phyloP scores from a whole-genome alignment of 1,284 basidiomycete genomes.

The Bondarzewia mesenterica region DNA sequence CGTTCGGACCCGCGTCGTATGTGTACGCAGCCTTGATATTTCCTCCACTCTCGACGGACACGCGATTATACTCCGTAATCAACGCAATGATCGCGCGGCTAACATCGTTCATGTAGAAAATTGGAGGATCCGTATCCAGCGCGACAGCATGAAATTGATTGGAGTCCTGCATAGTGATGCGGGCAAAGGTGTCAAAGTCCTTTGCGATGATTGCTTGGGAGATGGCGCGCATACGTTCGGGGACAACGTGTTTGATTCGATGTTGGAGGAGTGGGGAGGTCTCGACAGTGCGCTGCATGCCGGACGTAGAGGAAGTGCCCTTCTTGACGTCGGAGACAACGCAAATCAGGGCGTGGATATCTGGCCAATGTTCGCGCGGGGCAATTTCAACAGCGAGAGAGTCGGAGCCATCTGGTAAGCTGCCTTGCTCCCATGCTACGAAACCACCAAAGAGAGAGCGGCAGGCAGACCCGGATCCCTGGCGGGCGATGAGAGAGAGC shows the following conservation, averaged over 20 bases:
- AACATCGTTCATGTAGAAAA: conserved; percentile 99
- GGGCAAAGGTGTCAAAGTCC: conserved; percentile 88
- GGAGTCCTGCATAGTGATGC: conserved; percentile 93
- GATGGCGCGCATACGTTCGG: conserved; percentile 80
- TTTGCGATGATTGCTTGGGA: conserved; percentile 68
- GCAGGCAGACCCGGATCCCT: conserved; percentile 96
- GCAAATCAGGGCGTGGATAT: conserved; percentile 95
- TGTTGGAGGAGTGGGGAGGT: conserved; percentile 87
- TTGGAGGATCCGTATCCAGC: conserved; percentile 94
- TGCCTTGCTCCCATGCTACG: conserved; percentile 92
- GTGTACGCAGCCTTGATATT: conserved; percentile 90
- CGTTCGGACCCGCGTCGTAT: conserved; percentile 97
- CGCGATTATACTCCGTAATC: conserved; percentile 92
- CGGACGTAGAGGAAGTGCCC: conserved; percentile 88
- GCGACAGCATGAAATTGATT: conserved; percentile 99
- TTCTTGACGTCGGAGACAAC: conserved; percentile 97
- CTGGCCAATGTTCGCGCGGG: conserved; percentile 84
- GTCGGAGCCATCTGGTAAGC: conserved; percentile 66
- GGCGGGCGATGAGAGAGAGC: conserved; percentile 91
- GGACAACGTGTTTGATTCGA: conserved; percentile 84
- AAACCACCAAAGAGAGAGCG: conserved; percentile 96
- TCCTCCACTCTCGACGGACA: conserved; percentile 52
- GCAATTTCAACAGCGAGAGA: conserved; percentile 88
- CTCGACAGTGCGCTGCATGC: conserved; percentile 96
- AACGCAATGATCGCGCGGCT: conserved; percentile 79